Percentiles rank a stretch among this genome's conserved stretches.
phyloP scores from a whole-genome alignment of 2,329 filamentous ascomycete genomes.

The Dactylellina leptospora region DNA sequence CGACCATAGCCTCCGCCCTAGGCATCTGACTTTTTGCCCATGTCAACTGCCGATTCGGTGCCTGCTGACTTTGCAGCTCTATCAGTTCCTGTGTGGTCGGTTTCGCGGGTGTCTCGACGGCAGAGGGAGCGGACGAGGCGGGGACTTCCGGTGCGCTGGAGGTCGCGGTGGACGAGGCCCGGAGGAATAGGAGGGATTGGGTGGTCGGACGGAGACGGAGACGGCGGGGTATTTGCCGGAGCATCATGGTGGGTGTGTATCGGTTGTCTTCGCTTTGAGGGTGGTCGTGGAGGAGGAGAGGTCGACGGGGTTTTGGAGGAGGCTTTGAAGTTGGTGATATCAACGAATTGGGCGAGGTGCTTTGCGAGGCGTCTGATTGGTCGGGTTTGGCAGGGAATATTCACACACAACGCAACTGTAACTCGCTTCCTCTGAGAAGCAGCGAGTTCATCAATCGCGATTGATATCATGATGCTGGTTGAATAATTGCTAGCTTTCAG shows the following conservation, averaged over 20 bases:
- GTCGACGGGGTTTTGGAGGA: background rate
- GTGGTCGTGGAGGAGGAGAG: background rate
- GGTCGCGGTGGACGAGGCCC: constrained; percentile 21
- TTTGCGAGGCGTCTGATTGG: constrained; percentile 26
- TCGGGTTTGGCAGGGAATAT: background rate
- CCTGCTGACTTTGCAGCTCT: constrained; percentile 70
- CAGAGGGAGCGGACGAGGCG: constrained; percentile 5
- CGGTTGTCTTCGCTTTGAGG: too few relatives aligned
- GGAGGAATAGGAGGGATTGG: constrained; percentile 9
- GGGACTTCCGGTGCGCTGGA: constrained; percentile 4
- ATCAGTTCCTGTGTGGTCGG: constrained; percentile 31
- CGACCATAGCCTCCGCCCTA: constrained; percentile 83
- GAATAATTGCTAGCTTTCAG: too few relatives aligned
- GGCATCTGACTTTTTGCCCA: constrained; percentile 90
- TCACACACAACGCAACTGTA: constrained; percentile 2
- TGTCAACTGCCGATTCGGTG: constrained; percentile 80
- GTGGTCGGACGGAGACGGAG: constrained; percentile 19
- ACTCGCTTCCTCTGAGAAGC: background rate
- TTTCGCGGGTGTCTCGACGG: constrained; percentile 19
- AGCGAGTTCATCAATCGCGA: too few relatives aligned
- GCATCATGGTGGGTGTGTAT: constrained; percentile 18
- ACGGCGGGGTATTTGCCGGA: constrained; percentile 42
- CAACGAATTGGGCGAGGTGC: constrained; percentile 6
- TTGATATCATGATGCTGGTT: too few relatives aligned
- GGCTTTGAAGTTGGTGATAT: constrained; percentile 25